Evolutionary conservation across 768 basidiomycete genomes (phyloP), one percentile per base, ranked within the genome.

Genomic region (Leucosporidium scottii): DNA sequence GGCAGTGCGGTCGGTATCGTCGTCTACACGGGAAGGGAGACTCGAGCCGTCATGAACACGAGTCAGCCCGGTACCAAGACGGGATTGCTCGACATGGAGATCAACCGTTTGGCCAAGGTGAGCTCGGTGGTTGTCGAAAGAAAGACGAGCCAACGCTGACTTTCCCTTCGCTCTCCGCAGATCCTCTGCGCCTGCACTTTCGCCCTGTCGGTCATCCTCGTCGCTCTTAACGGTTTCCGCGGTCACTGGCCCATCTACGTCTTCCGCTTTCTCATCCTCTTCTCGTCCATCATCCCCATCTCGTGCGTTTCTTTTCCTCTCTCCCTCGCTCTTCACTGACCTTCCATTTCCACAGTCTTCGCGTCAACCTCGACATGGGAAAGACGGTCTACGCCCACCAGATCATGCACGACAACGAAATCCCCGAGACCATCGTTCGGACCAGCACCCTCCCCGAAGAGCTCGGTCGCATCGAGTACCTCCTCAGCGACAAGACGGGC

Each of bases 281-380:
- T 98, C 80, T 97, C 94, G 59, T 94, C 92, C 34, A 99, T 99
- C 78, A 98, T 99, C 76, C 94, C 96, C 30, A 99, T 99, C 80
- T 94, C 92, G 94, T 91, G 59, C 63, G 87, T 77, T 53, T 28
- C 61, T 12, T 21, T 25, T 61, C 48, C 34, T 18, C 13, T 20
- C 55, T 34, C 23, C 51, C 4, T 7, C 44, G 2, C 34, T 21
- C 55, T 25, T 31, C 50, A 55, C 39, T 13, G 18, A 0, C 39
- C 34, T 49, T 18, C 25, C 28, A 0, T 21, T 10, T 7, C 47
- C 13, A 9, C 76, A 97, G 93, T 82, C 81, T 99, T 64, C 89
- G 96, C n/a, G 94, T 99, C 62, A 99, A 99, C 74, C 83, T 99
- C 62, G 96, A 99, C 78, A 98, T 99, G 93, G 96, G 96, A 65